phyloP scores from a whole-genome alignment of 164 flowering plant species.

The Warburgia ugandensis region DNA sequence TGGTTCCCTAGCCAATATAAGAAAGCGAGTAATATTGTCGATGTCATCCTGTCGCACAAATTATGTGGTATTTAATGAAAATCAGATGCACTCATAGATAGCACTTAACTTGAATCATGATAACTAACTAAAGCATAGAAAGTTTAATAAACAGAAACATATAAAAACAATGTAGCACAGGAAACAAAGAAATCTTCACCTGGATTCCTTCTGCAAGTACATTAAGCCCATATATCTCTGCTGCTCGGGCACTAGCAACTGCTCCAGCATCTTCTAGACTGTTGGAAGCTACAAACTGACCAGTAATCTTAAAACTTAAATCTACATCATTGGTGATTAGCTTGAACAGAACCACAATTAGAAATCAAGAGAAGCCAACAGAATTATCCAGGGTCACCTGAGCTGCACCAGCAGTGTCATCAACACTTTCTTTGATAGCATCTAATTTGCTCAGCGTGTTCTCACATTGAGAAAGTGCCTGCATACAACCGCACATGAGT shows the following conservation, averaged over 20 bases:
- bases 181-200: slow-evolving; percentile 25
- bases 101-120: no score
- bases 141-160: no score
- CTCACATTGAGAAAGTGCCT: slow-evolving; percentile 75
- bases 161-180: no score
- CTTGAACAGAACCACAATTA: no score
- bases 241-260: slow-evolving; percentile 61
- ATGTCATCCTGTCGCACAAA: slow-evolving; percentile 54
- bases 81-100: no score
- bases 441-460: slow-evolving; percentile 50
- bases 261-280: slow-evolving; percentile 44
- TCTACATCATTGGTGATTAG: no score
- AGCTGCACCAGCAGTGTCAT: slow-evolving; percentile 77
- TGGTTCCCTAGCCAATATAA: slow-evolving; percentile 91
- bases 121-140: no score
- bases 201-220: slow-evolving; percentile 49
- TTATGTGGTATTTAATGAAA: not conserved
- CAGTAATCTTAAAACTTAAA: no score
- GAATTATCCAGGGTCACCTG: slow-evolving; percentile 21
- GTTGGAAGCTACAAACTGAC: slow-evolving; percentile 41
- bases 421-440: slow-evolving; percentile 43
- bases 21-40: slow-evolving; percentile 73
- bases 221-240: slow-evolving; percentile 55
- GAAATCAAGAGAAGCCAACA: not conserved
- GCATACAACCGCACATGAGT: no score